Conservation (phyloP, 2,329 filamentous ascomycete species). For the Pseudophaeomoniella oleicola region DNA sequence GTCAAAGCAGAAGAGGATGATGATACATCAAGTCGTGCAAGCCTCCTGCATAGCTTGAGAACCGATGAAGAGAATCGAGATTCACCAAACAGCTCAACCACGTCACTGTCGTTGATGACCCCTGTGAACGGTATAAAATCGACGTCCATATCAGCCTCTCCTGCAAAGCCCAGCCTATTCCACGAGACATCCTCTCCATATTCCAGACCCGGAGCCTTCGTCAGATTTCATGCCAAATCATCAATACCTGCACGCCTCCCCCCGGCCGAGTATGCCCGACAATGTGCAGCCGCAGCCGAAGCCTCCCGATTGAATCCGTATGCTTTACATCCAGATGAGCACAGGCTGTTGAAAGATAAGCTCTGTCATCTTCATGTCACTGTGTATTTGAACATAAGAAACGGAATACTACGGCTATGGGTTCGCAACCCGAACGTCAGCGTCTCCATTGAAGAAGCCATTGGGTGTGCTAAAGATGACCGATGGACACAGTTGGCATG, state of each 20-base stretch:
- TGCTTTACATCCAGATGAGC: slow-evolving; percentile 71
- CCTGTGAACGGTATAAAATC: slow-evolving; percentile 11
- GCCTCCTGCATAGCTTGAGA: slow-evolving; percentile 11
- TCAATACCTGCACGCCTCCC: slow-evolving; percentile 69
- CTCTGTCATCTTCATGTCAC: slow-evolving; percentile 84
- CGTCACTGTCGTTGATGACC: slow-evolving; percentile 14
- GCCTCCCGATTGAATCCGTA: slow-evolving; percentile 83
- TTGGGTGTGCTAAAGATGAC: slow-evolving; percentile 75
- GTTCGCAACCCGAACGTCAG: slow-evolving; percentile 68
- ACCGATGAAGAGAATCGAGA: slow-evolving; percentile 14
- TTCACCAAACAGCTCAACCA: slow-evolving; percentile 17
- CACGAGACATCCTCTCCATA: slow-evolving; percentile 9
- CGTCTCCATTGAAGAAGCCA: slow-evolving; percentile 70
- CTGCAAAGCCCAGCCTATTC: slow-evolving; percentile 6
- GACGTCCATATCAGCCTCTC: slow-evolving; percentile 4
- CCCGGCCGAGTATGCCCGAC: slow-evolving; percentile 67
- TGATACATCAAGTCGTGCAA: slow-evolving; percentile 11
- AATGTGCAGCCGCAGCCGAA: slow-evolving; percentile 81
- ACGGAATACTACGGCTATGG: slow-evolving; percentile 86
- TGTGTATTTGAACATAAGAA: slow-evolving; percentile 89
- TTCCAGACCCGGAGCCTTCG: slow-evolving; percentile 15
- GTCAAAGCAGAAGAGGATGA: slow-evolving; percentile 17
- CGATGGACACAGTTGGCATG: slow-evolving; percentile 83
- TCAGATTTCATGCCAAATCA: slow-evolving; percentile 55
- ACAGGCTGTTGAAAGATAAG: slow-evolving; percentile 62